Evolutionary conservation across 2,329 filamentous ascomycete species (phyloP).

Genomic region (Plenodomus tracheiphilus): DNA sequence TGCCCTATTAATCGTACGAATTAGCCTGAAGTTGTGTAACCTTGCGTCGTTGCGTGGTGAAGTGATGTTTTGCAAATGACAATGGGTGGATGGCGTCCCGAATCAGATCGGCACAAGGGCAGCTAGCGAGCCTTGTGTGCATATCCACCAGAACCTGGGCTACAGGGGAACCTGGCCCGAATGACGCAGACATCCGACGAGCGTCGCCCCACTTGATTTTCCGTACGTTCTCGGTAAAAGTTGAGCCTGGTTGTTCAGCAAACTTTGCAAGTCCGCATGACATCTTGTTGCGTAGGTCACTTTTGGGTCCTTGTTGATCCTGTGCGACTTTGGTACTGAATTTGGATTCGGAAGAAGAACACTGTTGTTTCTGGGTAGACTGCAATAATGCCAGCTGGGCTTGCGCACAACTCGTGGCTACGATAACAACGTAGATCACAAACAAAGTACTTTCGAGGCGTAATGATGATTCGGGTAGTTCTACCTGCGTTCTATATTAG

Average conservation of each 20-base stretch:
- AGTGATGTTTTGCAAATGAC: background rate
- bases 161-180: background rate
- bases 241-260: background rate
- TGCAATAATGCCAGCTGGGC: too few relatives aligned
- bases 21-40: background rate
- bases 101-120: background rate
- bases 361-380: too few relatives aligned
- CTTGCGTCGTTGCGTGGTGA: background rate
- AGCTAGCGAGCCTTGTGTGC: background rate
- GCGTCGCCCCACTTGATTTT: background rate
- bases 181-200: background rate
- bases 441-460: too few relatives aligned
- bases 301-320: background rate
- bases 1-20: too few relatives aligned
- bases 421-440: too few relatives aligned
- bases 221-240: background rate
- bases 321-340: too few relatives aligned
- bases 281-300: background rate
- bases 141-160: background rate
- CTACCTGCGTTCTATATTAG: too few relatives aligned
- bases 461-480: too few relatives aligned
- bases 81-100: background rate
- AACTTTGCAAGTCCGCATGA: background rate
- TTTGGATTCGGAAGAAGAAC: too few relatives aligned
- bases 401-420: too few relatives aligned